Conservation (phyloP, 164 flowering plant species). For the Tetracentron sinense region DNA sequence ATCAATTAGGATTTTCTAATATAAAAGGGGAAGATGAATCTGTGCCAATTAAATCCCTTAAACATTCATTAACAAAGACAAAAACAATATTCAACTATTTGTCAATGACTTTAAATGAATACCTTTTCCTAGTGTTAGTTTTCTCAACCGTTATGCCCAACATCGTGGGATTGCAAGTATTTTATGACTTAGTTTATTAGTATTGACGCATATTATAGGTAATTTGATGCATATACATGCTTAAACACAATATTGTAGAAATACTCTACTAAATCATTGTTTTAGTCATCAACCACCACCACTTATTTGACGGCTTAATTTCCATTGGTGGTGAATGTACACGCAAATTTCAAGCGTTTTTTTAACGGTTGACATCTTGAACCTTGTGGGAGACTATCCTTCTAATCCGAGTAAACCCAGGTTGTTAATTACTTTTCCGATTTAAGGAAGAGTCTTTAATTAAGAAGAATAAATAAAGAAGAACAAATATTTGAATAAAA, state of each 20-base stretch:
- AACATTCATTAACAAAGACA: background rate
- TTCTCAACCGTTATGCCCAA: conserved; percentile 59
- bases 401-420: too few relatives aligned
- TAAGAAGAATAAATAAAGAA: too few relatives aligned
- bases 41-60: background rate
- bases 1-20: background rate
- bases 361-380: too few relatives aligned
- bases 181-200: conserved; percentile 5
- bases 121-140: conserved; percentile 1
- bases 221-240: background rate
- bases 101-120: background rate
- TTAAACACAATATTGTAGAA: background rate
- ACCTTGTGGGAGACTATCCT: too few relatives aligned
- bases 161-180: conserved; percentile 19
- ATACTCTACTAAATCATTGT: conserved; percentile 20
- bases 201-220: background rate
- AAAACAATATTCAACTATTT: background rate
- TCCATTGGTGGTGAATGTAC: conserved; percentile 21
- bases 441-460: too few relatives aligned
- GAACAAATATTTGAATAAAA: too few relatives aligned
- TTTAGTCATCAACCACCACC: conserved; percentile 26
- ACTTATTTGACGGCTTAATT: conserved; percentile 19
- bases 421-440: too few relatives aligned
- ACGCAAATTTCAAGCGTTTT: too few relatives aligned
- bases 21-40: background rate